Evolutionary conservation across 306 rosid species (phyloP), one percentile per base, ranked within the genome.

Genomic region (Albizia julibrissin): DNA sequence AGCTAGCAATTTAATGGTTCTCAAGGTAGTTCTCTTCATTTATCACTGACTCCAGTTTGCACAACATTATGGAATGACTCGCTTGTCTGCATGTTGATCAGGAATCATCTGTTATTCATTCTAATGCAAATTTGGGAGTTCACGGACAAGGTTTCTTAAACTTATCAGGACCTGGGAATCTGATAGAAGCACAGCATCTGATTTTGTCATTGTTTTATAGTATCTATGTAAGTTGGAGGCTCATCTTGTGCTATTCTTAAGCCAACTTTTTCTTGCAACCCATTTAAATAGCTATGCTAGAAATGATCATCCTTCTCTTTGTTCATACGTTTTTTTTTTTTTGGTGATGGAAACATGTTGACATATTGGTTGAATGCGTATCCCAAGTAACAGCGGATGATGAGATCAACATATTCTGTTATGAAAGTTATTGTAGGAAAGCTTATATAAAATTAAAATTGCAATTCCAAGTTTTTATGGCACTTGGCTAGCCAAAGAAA

Each of bases 71-170:
- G 22, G 10, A 52, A 52, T 52, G 79, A 84, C 67, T 50, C 72
- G 31, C 76, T 88, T 86, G 27, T 22, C 16, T 52, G 59, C 59
- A 74, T 83, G 75, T 83, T 72, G 68, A 50, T 84, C 89, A 95
- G 99, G 98, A 89, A 75, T 91, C 97, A 27, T 95, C 99, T 68
- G 79, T 89, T 78, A 93, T 95, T 85, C 99, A 87, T 83, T 95
- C 99, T 74, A 93, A 89, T 87, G 89, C 98, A 58, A 93, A 95
- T 88, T 87, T 95, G 89, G 99, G 98, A 87, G 90, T 95, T 85
- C 99, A 93, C 44, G 99, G 99, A 82, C 99, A 95, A 91, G 97
- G 99, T 66, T 88, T 15, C 79, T 87, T 95, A 87, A 95, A 95
- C 89, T 89, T 93, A 82, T 86, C 99, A 43, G 99, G 99, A 86